Conservation (phyloP, 805 yeast species). For the Candida sphagnicola region DNA sequence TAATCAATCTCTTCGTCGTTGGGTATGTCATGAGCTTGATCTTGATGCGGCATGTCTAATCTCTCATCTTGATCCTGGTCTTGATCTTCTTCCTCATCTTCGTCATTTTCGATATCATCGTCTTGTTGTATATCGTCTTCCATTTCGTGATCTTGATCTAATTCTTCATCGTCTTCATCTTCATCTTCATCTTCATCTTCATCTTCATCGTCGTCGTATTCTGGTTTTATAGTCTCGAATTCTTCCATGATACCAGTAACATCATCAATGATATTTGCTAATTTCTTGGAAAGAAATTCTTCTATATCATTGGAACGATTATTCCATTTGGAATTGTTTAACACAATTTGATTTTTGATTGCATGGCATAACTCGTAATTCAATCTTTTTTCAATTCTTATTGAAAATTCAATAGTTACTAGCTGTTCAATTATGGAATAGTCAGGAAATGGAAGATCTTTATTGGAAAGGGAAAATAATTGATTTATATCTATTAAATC, state of each 20-base stretch:
- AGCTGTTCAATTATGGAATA: constrained; percentile 24
- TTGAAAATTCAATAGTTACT: constrained; percentile 29
- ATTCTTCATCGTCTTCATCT: constrained; percentile 8
- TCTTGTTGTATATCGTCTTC: constrained; percentile 3
- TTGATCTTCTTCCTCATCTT: constrained; percentile 1
- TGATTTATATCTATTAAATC: constrained; percentile 11
- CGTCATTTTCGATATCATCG: constrained; percentile 4
- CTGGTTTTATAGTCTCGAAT: constrained; percentile 18
- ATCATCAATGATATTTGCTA: constrained; percentile 21
- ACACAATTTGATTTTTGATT: constrained; percentile 26
- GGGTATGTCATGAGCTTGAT: not conserved
- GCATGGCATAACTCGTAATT: constrained; percentile 31
- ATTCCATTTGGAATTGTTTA: constrained; percentile 33
- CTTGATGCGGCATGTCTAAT: not conserved
- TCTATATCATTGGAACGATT: constrained; percentile 26
- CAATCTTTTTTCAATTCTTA: constrained; percentile 28
- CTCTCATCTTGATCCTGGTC: not conserved
- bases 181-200: constrained; percentile 7
- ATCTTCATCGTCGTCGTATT: constrained; percentile 17
- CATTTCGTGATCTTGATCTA: constrained; percentile 6
- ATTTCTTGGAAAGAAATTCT: constrained; percentile 24
- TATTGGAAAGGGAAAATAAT: constrained; percentile 23
- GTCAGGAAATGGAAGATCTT: constrained; percentile 22
- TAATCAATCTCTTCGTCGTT: not conserved
- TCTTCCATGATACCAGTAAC: constrained; percentile 28